phyloP scores from a whole-genome alignment of 768 basidiomycete species.

The Cyclocybe cylindracea region DNA sequence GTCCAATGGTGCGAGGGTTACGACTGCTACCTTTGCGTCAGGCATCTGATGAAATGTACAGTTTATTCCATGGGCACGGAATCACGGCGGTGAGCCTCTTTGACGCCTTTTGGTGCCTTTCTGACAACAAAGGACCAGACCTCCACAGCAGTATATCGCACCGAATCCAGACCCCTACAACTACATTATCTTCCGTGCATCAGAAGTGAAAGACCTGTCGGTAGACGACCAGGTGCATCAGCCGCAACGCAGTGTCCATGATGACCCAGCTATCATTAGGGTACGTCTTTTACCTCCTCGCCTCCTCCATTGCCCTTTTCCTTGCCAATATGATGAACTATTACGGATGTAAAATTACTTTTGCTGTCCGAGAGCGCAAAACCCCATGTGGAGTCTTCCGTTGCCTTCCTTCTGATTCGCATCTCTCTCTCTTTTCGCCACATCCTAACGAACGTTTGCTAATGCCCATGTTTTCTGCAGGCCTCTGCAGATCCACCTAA shows the following conservation, averaged over 20 bases:
- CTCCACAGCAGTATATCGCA: conserved; percentile 77
- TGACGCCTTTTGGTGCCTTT: background rate
- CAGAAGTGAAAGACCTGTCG: conserved; percentile 86
- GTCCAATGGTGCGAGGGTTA: conserved; percentile 65
- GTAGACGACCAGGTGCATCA: conserved; percentile 69
- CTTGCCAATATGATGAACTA: conserved; percentile 24
- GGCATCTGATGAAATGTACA: conserved; percentile 22
- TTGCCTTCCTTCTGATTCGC: conserved; percentile 61
- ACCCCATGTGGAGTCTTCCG: conserved; percentile 54
- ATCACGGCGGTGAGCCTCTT: conserved; percentile 63
- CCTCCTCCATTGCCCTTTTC: conserved; percentile 4
- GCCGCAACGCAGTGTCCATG: conserved; percentile 64
- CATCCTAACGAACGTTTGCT: background rate
- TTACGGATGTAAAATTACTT: conserved; percentile 30
- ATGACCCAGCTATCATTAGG: conserved; percentile 84
- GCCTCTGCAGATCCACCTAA: conserved; percentile 44
- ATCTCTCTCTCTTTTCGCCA: conserved; percentile 3
- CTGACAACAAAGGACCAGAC: conserved; percentile 38
- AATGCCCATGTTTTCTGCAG: conserved; percentile 24
- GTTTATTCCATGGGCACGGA: conserved; percentile 92
- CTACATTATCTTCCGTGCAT: conserved; percentile 90
- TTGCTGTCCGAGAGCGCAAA: conserved; percentile 35
- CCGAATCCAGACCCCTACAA: conserved; percentile 83
- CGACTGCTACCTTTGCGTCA: background rate
- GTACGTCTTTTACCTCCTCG: conserved; percentile 36